phyloP scores from a whole-genome alignment of 2,329 filamentous ascomycete genomes.

The Emergomyces orientalis region DNA sequence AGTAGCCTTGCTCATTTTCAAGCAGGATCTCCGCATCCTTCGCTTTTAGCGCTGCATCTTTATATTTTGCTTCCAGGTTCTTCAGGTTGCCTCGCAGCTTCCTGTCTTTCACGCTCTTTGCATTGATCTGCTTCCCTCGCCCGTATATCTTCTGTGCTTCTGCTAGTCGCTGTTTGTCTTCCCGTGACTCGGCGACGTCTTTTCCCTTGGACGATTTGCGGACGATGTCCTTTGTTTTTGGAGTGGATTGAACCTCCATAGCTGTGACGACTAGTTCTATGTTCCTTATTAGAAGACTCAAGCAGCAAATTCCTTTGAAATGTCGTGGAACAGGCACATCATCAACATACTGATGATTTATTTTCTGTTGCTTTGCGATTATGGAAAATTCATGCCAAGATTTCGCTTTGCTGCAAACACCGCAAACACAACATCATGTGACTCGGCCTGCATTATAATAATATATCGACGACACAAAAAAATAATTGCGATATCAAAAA shows the following conservation, averaged over 20 bases:
- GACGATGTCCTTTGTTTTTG: slow-evolving; percentile 15
- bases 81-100: slow-evolving; percentile 77
- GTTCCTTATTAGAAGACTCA: neutral
- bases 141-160: slow-evolving; percentile 70
- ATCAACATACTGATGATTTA: neutral
- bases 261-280: neutral
- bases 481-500: slow-evolving; percentile 6
- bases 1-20: slow-evolving; percentile 74
- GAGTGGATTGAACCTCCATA: slow-evolving; percentile 24
- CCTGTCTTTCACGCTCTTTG: slow-evolving; percentile 71
- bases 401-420: slow-evolving; percentile 16
- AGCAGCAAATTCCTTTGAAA: neutral
- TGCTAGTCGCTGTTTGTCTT: slow-evolving; percentile 32
- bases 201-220: slow-evolving; percentile 4
- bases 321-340: neutral
- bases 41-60: slow-evolving; percentile 69
- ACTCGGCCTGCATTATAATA: slow-evolving; percentile 20
- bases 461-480: slow-evolving; percentile 1
- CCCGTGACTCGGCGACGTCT: slow-evolving; percentile 24
- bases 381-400: slow-evolving; percentile 33
- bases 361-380: slow-evolving; percentile 15
- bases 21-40: slow-evolving; percentile 94
- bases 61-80: slow-evolving; percentile 70
- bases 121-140: slow-evolving; percentile 65
- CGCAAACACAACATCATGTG: slow-evolving; percentile 20